A percentile compares a stretch with the other conserved stretches of the same genome.
These are phyloP conservation scores for Xerocomellus amylosporus DNA, from an alignment of 768 basidiomycete genomes.

Conservation along the genomic window DNA sequence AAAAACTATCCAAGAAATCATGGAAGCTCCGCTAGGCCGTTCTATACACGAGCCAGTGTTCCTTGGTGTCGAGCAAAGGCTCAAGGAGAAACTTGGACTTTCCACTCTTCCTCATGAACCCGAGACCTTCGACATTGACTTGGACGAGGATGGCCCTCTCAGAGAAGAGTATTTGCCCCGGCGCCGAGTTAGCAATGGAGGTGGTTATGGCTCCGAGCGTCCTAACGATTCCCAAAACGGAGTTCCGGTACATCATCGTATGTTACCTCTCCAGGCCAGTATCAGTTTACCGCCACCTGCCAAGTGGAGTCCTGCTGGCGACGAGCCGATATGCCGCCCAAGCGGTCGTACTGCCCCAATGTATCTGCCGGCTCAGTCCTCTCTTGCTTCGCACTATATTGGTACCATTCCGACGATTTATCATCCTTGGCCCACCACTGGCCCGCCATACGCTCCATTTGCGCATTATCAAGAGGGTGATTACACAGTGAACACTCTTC, in stretches of 20 bases:
- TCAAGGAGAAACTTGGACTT: conserved; percentile 49
- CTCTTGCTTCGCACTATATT: conserved; percentile 38
- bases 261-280: conserved; percentile 15
- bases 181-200: conserved; percentile 43
- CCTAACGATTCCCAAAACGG: conserved; percentile 1
- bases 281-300: conserved; percentile 65
- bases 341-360: conserved; percentile 50
- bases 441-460: conserved; percentile 17
- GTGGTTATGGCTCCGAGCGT: conserved; percentile 1
- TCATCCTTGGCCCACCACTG: conserved; percentile 24
- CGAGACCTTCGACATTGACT: conserved; percentile 67
- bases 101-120: conserved; percentile 37
- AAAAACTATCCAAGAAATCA: conserved; percentile 66
- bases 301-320: conserved; percentile 79
- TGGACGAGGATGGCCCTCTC: conserved; percentile 81
- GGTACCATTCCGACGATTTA: conserved; percentile 32
- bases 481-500: conserved; percentile 9
- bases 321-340: conserved; percentile 66
- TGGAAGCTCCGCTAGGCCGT: conserved; percentile 44
- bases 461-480: conserved; percentile 21
- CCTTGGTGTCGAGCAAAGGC: conserved; percentile 65
- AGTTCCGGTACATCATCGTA: conserved; percentile 3
- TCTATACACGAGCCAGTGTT: conserved; percentile 57
- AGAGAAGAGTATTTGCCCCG: conserved; percentile 78
- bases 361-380: conserved; percentile 64